Evolutionary conservation across 768 basidiomycete species (phyloP).

Genomic region (Gloeophyllum trabeum): DNA sequence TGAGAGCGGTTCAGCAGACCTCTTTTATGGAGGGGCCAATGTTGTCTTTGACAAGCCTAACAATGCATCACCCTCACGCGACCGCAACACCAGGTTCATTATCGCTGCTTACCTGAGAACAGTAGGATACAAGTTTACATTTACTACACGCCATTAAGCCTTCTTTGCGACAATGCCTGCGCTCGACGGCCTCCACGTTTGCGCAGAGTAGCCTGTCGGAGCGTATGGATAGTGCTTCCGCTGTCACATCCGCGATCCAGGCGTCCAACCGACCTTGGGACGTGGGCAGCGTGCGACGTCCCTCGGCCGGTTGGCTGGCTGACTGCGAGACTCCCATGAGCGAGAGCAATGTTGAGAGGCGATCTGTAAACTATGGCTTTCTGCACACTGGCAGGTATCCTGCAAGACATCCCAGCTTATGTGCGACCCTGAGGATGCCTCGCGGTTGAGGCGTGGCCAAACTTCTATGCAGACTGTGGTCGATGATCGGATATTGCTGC

Average conservation of each 20-base stretch:
- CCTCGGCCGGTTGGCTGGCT: background rate
- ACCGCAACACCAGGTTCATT: no score
- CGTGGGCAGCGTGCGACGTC: background rate
- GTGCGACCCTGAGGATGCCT: no score
- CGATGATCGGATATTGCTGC: no score
- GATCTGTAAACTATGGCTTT: background rate
- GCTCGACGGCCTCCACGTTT: slow-evolving; percentile 15
- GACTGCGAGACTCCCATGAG: background rate
- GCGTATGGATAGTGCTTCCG: slow-evolving; percentile 4
- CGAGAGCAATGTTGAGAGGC: background rate
- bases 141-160: slow-evolving; percentile 14
- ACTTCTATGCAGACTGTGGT: no score
- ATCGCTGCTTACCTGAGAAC: slow-evolving; percentile 26
- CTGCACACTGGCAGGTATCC: no score
- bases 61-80: no score
- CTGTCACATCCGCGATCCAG: background rate
- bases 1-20: background rate
- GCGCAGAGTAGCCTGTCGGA: slow-evolving; percentile 23
- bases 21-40: background rate
- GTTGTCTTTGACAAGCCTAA: background rate
- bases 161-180: slow-evolving; percentile 16
- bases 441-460: no score
- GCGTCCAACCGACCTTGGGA: background rate
- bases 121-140: slow-evolving; percentile 33
- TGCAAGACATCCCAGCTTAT: background rate